Evolutionary conservation across 805 yeast species (phyloP).

Genomic region (Starmerella roubikii): DNA sequence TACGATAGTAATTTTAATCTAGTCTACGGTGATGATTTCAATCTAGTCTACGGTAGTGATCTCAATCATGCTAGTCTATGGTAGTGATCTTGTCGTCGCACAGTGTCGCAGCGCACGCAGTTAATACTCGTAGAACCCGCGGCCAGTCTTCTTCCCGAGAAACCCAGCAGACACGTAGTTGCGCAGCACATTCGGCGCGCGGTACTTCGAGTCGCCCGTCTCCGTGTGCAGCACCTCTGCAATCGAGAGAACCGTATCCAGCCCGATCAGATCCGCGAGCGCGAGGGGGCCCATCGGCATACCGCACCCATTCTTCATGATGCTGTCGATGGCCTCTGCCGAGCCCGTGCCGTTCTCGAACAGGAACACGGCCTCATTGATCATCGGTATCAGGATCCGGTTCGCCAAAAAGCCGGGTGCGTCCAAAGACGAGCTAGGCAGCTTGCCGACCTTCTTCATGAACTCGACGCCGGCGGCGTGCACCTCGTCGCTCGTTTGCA

Average conservation of each 20-base stretch:
- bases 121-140: slow-evolving; percentile 31
- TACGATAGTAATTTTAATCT: too few species aligned
- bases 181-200: slow-evolving; percentile 29
- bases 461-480: slow-evolving; percentile 24
- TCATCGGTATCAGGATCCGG: slow-evolving; percentile 32
- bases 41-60: too few species aligned
- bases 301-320: slow-evolving; percentile 35
- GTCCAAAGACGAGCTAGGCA: slow-evolving; percentile 29
- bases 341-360: slow-evolving; percentile 31
- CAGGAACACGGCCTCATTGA: slow-evolving; percentile 32
- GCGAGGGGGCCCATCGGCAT: slow-evolving; percentile 36
- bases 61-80: too few species aligned
- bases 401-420: slow-evolving; percentile 34
- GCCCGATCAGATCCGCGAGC: slow-evolving; percentile 33
- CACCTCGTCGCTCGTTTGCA: slow-evolving; percentile 30
- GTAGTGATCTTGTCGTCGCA: too few species aligned
- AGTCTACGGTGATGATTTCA: too few species aligned
- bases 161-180: slow-evolving; percentile 33
- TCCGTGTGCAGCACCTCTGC: slow-evolving; percentile 30
- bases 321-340: slow-evolving; percentile 31
- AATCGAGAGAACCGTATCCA: slow-evolving; percentile 33
- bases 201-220: slow-evolving; percentile 32
- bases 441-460: slow-evolving; percentile 27
- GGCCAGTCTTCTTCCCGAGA: slow-evolving; percentile 30
- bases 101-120: too few species aligned